phyloP scores from a whole-genome alignment of 768 basidiomycete species.

The Boletus barrowsii region DNA sequence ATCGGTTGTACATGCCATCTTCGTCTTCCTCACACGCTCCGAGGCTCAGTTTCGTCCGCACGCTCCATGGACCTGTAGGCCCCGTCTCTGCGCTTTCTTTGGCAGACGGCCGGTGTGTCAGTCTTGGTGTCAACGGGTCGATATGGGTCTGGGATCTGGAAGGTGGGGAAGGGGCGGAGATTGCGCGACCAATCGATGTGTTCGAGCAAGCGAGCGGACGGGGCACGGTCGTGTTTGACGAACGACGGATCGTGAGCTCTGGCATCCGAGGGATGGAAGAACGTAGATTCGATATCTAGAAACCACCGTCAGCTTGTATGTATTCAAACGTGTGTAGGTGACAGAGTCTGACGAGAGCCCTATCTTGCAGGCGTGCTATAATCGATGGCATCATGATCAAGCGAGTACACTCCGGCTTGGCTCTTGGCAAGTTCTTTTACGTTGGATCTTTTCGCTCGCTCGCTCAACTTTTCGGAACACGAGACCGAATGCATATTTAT shows the following conservation, averaged over 20 bases:
- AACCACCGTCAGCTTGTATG: neutral
- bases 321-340: neutral
- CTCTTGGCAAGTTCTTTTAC: conserved; percentile 9
- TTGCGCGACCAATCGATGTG: conserved; percentile 33
- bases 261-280: conserved; percentile 32
- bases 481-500: neutral
- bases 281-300: conserved; percentile 34
- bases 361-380: too few relatives aligned
- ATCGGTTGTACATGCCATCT: conserved; percentile 65
- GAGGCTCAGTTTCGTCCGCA: conserved; percentile 69
- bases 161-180: conserved; percentile 40
- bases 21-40: conserved; percentile 50
- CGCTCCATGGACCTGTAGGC: conserved; percentile 65
- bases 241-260: conserved; percentile 62
- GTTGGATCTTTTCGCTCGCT: too few relatives aligned
- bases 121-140: conserved; percentile 65
- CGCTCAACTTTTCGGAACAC: too few relatives aligned
- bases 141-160: conserved; percentile 90
- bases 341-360: too few relatives aligned
- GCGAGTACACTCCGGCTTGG: conserved; percentile 3
- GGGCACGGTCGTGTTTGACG: conserved; percentile 67
- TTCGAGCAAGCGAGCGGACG: conserved; percentile 23
- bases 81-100: conserved; percentile 66
- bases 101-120: conserved; percentile 81
- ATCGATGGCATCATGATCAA: neutral